Evolutionary conservation across 345 rosid genomes (phyloP).

Genomic region (Gossypium ekmanianum): DNA sequence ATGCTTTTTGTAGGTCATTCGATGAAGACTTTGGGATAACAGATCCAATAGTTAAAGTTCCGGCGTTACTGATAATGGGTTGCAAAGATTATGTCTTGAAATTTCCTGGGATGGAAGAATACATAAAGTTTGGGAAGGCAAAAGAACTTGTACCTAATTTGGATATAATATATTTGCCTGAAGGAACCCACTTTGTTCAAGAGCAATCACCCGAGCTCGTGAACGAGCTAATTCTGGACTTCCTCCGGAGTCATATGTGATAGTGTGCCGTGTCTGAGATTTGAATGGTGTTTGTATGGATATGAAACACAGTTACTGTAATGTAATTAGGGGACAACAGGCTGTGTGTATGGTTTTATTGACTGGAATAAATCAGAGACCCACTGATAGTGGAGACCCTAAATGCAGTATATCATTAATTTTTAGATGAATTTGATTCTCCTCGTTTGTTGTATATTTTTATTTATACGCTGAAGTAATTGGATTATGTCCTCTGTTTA

Average conservation of each 20-base stretch:
- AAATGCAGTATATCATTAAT: background rate
- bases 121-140: slow-evolving; percentile 34
- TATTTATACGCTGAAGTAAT: too few species aligned
- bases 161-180: slow-evolving; percentile 44
- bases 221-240: slow-evolving; percentile 39
- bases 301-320: background rate
- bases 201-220: slow-evolving; percentile 53
- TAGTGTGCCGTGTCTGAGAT: background rate
- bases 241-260: slow-evolving; percentile 32
- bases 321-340: background rate
- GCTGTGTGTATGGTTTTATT: background rate
- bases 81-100: slow-evolving; percentile 43
- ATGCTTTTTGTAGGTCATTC: slow-evolving; percentile 21
- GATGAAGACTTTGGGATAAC: slow-evolving; percentile 20
- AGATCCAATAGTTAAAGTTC: slow-evolving; percentile 33
- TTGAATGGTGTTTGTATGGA: background rate
- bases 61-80: slow-evolving; percentile 50
- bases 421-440: too few species aligned
- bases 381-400: background rate
- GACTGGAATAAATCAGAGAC: background rate
- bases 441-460: too few species aligned
- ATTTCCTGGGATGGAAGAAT: slow-evolving; percentile 51
- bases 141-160: slow-evolving; percentile 42
- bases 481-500: too few species aligned
- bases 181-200: slow-evolving; percentile 54